Conservation (phyloP, 306 rosid species). For the Prosopis cineraria region DNA sequence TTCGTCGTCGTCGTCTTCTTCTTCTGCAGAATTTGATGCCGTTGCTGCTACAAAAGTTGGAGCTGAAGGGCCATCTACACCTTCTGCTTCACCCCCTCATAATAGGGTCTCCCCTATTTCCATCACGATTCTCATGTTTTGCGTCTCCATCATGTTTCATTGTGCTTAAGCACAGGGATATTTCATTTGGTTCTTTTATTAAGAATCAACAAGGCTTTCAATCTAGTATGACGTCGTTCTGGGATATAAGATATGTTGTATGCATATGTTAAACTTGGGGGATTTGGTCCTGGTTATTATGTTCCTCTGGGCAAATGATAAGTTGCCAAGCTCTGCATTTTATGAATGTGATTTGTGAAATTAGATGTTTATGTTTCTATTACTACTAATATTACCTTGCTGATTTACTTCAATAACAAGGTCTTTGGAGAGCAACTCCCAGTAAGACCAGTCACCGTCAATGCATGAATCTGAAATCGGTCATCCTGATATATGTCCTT, state of each 20-base stretch:
- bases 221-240: neutral
- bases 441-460: too few relatives aligned
- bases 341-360: neutral
- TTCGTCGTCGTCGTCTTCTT: neutral
- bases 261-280: neutral
- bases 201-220: neutral
- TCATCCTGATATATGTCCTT: too few relatives aligned
- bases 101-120: conserved; percentile 13
- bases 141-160: neutral
- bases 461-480: too few relatives aligned
- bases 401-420: neutral
- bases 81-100: conserved; percentile 50
- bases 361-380: neutral
- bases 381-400: neutral
- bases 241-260: neutral
- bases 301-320: neutral
- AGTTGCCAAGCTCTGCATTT: neutral
- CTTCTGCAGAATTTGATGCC: neutral
- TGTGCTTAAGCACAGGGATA: neutral
- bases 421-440: too few relatives aligned
- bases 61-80: conserved; percentile 57
- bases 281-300: neutral
- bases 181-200: neutral
- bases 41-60: neutral
- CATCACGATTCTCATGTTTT: conserved; percentile 23